Evolutionary conservation across 306 rosid species (phyloP).

Genomic region (Dicorynia guianensis): DNA sequence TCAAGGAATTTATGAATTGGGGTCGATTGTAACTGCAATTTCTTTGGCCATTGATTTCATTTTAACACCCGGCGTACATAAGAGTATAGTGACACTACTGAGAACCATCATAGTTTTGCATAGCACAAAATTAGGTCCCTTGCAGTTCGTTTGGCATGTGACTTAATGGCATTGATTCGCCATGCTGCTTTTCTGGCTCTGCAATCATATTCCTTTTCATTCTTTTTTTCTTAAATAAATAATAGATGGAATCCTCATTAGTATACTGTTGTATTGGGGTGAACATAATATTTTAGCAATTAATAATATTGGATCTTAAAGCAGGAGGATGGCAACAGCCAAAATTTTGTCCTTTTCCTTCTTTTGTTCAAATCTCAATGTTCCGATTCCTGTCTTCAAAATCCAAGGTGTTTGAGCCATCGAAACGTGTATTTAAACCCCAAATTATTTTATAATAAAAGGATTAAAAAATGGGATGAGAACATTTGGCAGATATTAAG

Average conservation of each 20-base stretch:
- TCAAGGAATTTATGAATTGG: slow-evolving; percentile 84
- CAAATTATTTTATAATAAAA: no score
- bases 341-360: no score
- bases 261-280: no score
- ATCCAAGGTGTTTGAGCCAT: no score
- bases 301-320: no score
- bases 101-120: slow-evolving; percentile 47
- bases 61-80: slow-evolving; percentile 43
- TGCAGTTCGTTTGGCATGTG: slow-evolving; percentile 48
- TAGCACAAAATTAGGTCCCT: slow-evolving; percentile 36
- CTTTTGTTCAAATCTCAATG: no score
- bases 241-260: background rate
- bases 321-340: no score
- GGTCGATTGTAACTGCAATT: slow-evolving; percentile 53
- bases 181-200: slow-evolving; percentile 35
- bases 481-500: no score
- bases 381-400: no score
- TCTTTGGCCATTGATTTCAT: slow-evolving; percentile 24
- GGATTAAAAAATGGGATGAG: no score
- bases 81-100: slow-evolving; percentile 23
- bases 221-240: background rate
- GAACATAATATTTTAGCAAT: no score
- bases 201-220: slow-evolving; percentile 33
- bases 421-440: no score
- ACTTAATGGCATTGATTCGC: background rate